These are phyloP conservation scores for Trametes versicolor DNA, from an alignment of 1,284 basidiomycete genomes.

Conservation along the genomic window DNA sequence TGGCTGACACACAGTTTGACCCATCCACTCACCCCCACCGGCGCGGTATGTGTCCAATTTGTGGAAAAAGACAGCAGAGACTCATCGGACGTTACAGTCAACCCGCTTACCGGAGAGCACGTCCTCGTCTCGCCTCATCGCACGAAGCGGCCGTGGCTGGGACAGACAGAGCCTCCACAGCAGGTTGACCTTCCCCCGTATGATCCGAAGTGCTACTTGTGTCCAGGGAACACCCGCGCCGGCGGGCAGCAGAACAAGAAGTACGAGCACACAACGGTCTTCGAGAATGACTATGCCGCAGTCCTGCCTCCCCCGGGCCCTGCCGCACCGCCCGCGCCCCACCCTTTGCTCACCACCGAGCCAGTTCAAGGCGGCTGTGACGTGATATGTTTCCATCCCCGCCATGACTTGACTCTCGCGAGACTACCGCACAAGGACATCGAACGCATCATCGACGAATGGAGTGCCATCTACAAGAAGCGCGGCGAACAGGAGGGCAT, in stretches of 20 bases:
- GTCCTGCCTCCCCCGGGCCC: constrained; percentile 72
- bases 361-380: constrained; percentile 89
- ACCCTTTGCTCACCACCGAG: constrained; percentile 74
- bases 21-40: constrained; percentile 76
- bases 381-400: constrained; percentile 90
- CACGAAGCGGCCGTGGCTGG: constrained; percentile 85
- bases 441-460: constrained; percentile 76
- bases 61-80: constrained; percentile 1
- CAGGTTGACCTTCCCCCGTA: constrained; percentile 66
- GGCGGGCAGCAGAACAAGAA: constrained; percentile 77
- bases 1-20: constrained; percentile 63
- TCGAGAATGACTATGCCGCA: constrained; percentile 91
- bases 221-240: constrained; percentile 88
- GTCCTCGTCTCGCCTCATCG: constrained; percentile 89
- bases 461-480: constrained; percentile 74
- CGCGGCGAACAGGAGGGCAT: constrained; percentile 75
- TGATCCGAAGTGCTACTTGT: constrained; percentile 89
- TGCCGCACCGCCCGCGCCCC: constrained; percentile 53
- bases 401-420: constrained; percentile 92
- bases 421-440: constrained; percentile 74
- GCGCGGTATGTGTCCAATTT: constrained; percentile 60
- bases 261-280: constrained; percentile 78
- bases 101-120: constrained; percentile 82
- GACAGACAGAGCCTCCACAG: constrained; percentile 81
- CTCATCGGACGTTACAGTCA: constrained; percentile 55